Evolutionary conservation across 345 rosid genomes (phyloP).

Genomic region (Populus ilicifolia): DNA sequence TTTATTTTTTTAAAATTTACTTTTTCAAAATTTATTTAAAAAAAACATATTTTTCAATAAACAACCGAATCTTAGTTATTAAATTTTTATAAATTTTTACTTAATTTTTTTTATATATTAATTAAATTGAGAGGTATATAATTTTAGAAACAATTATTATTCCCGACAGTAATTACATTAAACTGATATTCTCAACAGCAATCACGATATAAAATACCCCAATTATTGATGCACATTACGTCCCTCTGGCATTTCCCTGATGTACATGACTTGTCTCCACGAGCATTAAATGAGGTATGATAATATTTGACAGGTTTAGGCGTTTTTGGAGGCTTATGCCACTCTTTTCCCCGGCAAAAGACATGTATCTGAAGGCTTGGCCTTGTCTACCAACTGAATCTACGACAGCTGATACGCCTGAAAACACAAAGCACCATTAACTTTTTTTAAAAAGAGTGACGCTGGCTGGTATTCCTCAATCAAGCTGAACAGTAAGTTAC

Average conservation of each 20-base stretch:
- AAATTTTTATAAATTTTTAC: too few species aligned
- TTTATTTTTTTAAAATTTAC: too few species aligned
- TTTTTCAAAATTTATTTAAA: too few species aligned
- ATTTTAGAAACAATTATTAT: too few species aligned
- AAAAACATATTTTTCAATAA: too few species aligned
- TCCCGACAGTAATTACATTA: too few species aligned
- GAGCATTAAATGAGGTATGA: neutral
- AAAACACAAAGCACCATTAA: neutral
- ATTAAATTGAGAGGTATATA: too few species aligned
- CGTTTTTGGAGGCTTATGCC: slow-evolving; percentile 3
- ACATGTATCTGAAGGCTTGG: neutral
- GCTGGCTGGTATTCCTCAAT: neutral
- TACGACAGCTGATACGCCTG: neutral
- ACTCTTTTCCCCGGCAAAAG: neutral
- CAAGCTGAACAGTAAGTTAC: neutral
- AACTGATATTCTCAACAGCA: too few species aligned
- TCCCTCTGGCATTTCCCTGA: neutral
- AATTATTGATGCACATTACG: neutral
- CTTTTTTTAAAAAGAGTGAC: neutral
- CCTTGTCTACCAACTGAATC: slow-evolving; percentile 15
- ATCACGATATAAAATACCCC: too few species aligned
- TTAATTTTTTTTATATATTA: too few species aligned
- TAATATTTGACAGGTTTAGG: neutral
- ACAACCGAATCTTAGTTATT: too few species aligned
- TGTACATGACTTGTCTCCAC: neutral